Evolutionary conservation across 2,329 filamentous ascomycete genomes (phyloP).

Genomic region (Fusarium bulbicola): DNA sequence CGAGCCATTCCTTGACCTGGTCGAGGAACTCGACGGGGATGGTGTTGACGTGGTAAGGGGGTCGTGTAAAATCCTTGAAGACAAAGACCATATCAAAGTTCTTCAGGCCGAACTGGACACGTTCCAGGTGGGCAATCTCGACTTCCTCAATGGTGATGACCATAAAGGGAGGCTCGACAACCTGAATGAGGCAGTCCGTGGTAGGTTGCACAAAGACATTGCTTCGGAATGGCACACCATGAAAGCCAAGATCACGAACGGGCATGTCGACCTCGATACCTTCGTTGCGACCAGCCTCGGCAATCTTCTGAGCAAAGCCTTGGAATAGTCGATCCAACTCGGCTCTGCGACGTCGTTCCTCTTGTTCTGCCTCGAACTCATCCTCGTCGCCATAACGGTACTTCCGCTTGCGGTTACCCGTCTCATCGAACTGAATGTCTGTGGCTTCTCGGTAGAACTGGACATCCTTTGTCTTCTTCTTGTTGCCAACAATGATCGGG

Average conservation of each 20-base stretch:
- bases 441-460: conserved; percentile 98
- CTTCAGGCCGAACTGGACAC: conserved; percentile 95
- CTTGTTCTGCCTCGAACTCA: conserved; percentile 98
- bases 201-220: conserved; percentile 96
- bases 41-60: conserved; percentile 95
- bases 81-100: conserved; percentile 99
- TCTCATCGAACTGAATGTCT: conserved; percentile 98
- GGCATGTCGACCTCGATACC: conserved; percentile 95
- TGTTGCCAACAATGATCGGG: conserved; percentile 96
- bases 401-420: conserved; percentile 96
- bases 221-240: conserved; percentile 93
- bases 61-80: conserved; percentile 95
- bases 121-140: conserved; percentile 94
- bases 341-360: conserved; percentile 89
- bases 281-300: conserved; percentile 91
- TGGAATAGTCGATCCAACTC: conserved; percentile 96
- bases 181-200: conserved; percentile 95
- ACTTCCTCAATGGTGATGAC: conserved; percentile 96
- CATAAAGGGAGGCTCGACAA: conserved; percentile 96
- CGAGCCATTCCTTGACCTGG: conserved; percentile 96
- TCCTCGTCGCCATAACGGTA: conserved; percentile 98
- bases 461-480: conserved; percentile 98
- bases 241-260: conserved; percentile 95
- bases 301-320: conserved; percentile 95
- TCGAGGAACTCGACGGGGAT: conserved; percentile 96